Evolutionary conservation across 352 stramenopile species (phyloP), one percentile per base, ranked within the genome.

Genomic region (Phytophthora sojae): DNA sequence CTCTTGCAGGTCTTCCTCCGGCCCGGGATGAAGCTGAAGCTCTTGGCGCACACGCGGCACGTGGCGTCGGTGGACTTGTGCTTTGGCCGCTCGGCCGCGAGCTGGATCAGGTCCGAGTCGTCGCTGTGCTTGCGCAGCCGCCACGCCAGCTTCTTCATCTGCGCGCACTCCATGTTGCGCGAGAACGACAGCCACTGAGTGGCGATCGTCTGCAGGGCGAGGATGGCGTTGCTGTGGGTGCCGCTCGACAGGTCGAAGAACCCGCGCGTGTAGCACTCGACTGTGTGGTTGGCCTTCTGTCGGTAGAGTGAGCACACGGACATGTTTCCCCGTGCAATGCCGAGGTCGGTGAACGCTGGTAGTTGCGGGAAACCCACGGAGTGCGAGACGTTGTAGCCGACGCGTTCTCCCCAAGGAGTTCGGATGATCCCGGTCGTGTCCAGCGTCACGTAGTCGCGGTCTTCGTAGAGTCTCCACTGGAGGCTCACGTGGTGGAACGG

Each of bases 111-210:
- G 19, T 70, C 61, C 15, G 59, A 39, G 44, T 76, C 65, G 15
- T 63, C 45, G 15, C 47, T 73, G 58, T 70, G 74, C 50, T 79
- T 76, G 26, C 71, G 74, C 8, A 81, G 45, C 17, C 78, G 67
- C 70, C 74, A 79, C 35, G 35, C 63, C 25, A 81, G 70, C 53
- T 81, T 81, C 58, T 81, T 81, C 70, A 81, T 81, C 15, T 79
- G 70, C 2, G 70, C 70, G 35, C 70, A 81, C 56, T 76, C 58
- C 42, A 79, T 69, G 30, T 63, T 68, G 50, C 66, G 70, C n/a
- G 74, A 81, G 50, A 79, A 73, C 6, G 74, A 77, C 15, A 74
- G 37, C 70, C 71, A 74, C 42, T 71, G 67, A 2, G 53, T 75
- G 1, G 75, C 67, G 32, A 81, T 79, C 9, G 54, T 67, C 29